Evolutionary conservation across 2,329 filamentous ascomycete species (phyloP).

Genomic region (Xylariaceae sp.): DNA sequence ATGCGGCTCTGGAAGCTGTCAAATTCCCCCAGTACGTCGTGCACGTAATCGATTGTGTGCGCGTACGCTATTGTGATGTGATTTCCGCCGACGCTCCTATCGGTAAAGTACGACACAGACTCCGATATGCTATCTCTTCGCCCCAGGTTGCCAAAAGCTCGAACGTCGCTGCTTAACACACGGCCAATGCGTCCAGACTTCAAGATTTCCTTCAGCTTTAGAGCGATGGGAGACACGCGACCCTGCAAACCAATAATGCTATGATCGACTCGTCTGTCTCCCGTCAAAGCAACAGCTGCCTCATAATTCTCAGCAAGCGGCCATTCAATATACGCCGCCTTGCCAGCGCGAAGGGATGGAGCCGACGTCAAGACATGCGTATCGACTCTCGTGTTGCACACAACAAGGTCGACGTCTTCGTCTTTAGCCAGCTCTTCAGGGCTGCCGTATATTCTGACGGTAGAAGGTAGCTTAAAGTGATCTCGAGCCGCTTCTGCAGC

Average conservation of each 20-base stretch:
- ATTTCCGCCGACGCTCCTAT: conserved; percentile 48
- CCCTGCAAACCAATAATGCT: conserved; percentile 61
- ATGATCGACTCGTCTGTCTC: conserved; percentile 42
- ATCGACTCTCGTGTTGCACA: conserved; percentile 61
- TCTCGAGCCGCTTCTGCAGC: conserved; percentile 53
- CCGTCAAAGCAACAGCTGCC: conserved; percentile 51
- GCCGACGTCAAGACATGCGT: conserved; percentile 54
- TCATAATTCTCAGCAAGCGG: conserved; percentile 56
- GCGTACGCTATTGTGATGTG: conserved; percentile 34
- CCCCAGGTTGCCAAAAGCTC: conserved; percentile 46
- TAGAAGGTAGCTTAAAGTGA: conserved; percentile 49
- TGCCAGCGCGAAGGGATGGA: conserved; percentile 58
- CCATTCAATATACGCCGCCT: conserved; percentile 64
- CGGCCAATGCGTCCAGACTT: conserved; percentile 55
- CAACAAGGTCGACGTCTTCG: conserved; percentile 59
- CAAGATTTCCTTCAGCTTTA: conserved; percentile 54
- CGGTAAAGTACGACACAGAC: conserved; percentile 55
- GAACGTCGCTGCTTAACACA: conserved; percentile 58
- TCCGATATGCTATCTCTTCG: conserved; percentile 43
- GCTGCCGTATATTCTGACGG: conserved; percentile 57
- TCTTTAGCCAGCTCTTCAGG: conserved; percentile 57
- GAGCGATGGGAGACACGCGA: conserved; percentile 50
- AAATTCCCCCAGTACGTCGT: conserved; percentile 55
- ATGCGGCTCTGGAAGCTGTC: conserved; percentile 47
- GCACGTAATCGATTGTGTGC: conserved; percentile 52